phyloP scores from a whole-genome alignment of 495 filamentous ascomycete species.

The Neurospora intermedia region DNA sequence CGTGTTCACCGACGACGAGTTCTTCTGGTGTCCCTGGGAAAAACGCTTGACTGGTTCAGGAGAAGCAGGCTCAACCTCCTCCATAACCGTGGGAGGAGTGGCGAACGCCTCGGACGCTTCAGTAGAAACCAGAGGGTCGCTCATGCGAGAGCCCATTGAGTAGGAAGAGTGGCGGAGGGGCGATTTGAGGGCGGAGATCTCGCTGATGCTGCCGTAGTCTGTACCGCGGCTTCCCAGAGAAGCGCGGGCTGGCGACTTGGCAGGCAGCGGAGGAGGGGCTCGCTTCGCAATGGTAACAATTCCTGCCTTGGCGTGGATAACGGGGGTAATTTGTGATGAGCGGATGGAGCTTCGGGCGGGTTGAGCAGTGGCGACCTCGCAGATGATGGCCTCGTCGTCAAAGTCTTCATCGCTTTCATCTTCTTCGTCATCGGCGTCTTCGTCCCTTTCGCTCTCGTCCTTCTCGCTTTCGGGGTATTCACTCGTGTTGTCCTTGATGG shows the following conservation, averaged over 20 bases:
- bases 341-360: conserved; percentile 41
- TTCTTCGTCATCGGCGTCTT: conserved; percentile 34
- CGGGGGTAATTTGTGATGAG: conserved; percentile 29
- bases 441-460: conserved; percentile 20
- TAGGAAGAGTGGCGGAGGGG: conserved; percentile 23
- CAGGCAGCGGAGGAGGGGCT: conserved; percentile 52
- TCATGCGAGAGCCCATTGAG: conserved; percentile 8
- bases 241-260: conserved; percentile 44
- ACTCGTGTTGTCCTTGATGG: neutral
- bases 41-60: neutral
- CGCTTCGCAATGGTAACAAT: conserved; percentile 66
- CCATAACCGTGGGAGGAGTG: conserved; percentile 1
- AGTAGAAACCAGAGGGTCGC: conserved; percentile 2
- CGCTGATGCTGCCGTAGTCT: conserved; percentile 16
- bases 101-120: conserved; percentile 6
- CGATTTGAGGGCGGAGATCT: conserved; percentile 20
- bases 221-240: conserved; percentile 29
- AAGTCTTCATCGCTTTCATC: conserved; percentile 33
- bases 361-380: conserved; percentile 37
- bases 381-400: conserved; percentile 42
- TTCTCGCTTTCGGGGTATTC: neutral
- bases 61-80: conserved; percentile 1
- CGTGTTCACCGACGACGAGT: conserved; percentile 23
- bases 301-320: conserved; percentile 42
- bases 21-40: conserved; percentile 16